These are phyloP conservation scores for Debaryomyces maramus DNA, from an alignment of 805 yeast species.

Conservation along the genomic window DNA sequence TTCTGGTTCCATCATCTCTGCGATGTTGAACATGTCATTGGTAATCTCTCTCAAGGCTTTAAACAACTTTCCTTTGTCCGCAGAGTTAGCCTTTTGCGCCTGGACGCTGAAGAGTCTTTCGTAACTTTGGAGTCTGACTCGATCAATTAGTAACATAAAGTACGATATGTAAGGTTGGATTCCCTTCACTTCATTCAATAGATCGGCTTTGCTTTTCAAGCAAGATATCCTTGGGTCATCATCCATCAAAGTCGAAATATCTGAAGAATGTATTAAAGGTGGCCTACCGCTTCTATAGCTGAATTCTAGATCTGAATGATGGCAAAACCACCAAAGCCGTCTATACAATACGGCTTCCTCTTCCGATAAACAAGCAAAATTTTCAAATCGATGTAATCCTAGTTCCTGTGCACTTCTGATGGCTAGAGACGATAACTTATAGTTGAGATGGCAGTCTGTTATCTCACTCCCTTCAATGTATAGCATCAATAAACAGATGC, in stretches of 20 bases:
- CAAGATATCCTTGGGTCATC: slow-evolving; percentile 10
- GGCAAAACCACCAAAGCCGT: slow-evolving; percentile 32
- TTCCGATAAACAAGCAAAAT: slow-evolving; percentile 9
- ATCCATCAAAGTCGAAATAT: slow-evolving; percentile 20
- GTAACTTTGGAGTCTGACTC: slow-evolving; percentile 25
- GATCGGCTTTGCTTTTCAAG: background rate
- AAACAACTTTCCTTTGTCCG: slow-evolving; percentile 3
- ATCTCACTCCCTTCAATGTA: slow-evolving; percentile 30
- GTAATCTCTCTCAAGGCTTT: slow-evolving; percentile 17
- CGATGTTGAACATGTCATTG: slow-evolving; percentile 19
- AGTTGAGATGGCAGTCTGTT: slow-evolving; percentile 28
- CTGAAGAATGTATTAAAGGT: slow-evolving; percentile 22
- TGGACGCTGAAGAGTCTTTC: slow-evolving; percentile 22
- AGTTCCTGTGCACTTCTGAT: slow-evolving; percentile 32
- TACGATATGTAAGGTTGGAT: slow-evolving; percentile 15
- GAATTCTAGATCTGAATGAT: slow-evolving; percentile 25
- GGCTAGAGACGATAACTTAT: slow-evolving; percentile 32
- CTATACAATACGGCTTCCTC: slow-evolving; percentile 17
- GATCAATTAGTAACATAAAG: slow-evolving; percentile 14
- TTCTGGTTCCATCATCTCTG: slow-evolving; percentile 17
- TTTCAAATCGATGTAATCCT: slow-evolving; percentile 27
- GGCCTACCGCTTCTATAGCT: slow-evolving; percentile 32
- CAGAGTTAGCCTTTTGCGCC: slow-evolving; percentile 12
- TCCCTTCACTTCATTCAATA: slow-evolving; percentile 3
- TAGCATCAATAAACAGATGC: slow-evolving; percentile 44